phyloP scores from a whole-genome alignment of 768 basidiomycete species.

The Rhodotorula kratochvilovae region DNA sequence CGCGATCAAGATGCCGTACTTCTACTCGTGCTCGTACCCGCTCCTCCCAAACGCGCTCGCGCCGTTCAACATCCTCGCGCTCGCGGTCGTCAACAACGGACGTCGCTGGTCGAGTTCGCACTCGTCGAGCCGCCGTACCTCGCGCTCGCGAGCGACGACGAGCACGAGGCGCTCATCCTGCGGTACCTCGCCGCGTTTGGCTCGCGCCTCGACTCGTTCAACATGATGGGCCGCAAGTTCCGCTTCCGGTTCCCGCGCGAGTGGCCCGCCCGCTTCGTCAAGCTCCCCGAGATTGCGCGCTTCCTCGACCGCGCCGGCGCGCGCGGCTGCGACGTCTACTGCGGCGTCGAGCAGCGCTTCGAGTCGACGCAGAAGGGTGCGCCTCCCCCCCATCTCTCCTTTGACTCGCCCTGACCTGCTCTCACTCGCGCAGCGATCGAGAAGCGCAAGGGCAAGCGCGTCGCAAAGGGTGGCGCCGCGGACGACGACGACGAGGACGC shows the following conservation, averaged over 20 bases:
- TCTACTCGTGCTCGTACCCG: constrained; percentile 26
- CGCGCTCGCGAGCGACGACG: constrained; percentile 3
- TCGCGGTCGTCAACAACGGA: constrained; percentile 32
- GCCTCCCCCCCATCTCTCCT: background rate
- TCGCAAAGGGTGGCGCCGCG: constrained; percentile 5
- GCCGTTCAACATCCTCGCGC: constrained; percentile 34
- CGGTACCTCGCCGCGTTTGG: constrained; percentile 31
- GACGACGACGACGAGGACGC: background rate
- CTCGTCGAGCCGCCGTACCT: constrained; percentile 21
- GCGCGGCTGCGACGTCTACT: constrained; percentile 30
- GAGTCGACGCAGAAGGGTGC: constrained; percentile 24
- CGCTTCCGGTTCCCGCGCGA: constrained; percentile 30
- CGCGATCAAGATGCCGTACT: constrained; percentile 28
- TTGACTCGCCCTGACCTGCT: background rate
- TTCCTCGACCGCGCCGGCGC: constrained; percentile 32
- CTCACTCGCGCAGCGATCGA: constrained; percentile 14
- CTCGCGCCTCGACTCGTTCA: constrained; percentile 33
- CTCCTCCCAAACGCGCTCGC: constrained; percentile 34
- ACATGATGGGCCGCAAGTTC: constrained; percentile 32
- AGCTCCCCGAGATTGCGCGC: constrained; percentile 25
- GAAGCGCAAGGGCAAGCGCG: constrained; percentile 36
- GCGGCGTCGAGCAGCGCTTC: constrained; percentile 27
- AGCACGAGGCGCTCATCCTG: constrained; percentile 28
- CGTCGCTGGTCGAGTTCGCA: constrained; percentile 28
- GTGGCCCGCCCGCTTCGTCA: constrained; percentile 23